These are phyloP conservation scores for Schizonepeta tenuifolia DNA, from an alignment of 257 asterid species.

Conservation along the genomic window DNA sequence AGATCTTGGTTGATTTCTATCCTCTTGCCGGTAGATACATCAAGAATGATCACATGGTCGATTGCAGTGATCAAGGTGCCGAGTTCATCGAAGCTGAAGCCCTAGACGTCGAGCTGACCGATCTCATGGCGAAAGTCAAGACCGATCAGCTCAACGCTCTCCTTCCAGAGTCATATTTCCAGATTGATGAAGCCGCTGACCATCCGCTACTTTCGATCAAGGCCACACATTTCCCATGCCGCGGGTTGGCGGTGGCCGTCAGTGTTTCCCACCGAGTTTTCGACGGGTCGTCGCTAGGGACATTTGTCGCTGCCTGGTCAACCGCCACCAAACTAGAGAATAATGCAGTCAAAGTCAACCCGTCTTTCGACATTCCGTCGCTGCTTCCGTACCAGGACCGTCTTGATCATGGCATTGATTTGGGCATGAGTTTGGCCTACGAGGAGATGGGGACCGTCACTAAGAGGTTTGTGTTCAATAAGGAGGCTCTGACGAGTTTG, in stretches of 20 bases:
- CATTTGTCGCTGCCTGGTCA: neutral
- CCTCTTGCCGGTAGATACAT: slow-evolving; percentile 33
- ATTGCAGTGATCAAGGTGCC: slow-evolving; percentile 28
- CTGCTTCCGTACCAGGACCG: neutral
- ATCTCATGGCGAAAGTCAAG: neutral
- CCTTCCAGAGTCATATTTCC: neutral
- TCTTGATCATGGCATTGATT: neutral
- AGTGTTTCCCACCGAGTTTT: neutral
- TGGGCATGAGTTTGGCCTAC: neutral
- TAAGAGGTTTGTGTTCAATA: slow-evolving; percentile 24
- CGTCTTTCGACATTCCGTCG: neutral
- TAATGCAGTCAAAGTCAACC: neutral
- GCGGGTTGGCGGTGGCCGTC: neutral
- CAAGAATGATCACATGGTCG: neutral
- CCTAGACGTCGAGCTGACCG: neutral
- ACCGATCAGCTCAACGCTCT: neutral
- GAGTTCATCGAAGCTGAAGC: slow-evolving; percentile 31
- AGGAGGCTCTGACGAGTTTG: neutral
- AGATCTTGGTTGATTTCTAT: slow-evolving; percentile 17
- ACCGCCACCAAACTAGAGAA: neutral
- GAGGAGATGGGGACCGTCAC: neutral
- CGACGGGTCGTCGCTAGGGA: neutral
- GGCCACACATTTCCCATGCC: neutral
- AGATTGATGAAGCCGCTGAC: neutral
- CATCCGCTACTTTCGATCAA: slow-evolving; percentile 11